A percentile compares a stretch with the other conserved stretches of the same genome.
Conservation (phyloP, 2,329 filamentous ascomycete genomes). For the Phaeosphaeriaceae sp. region DNA sequence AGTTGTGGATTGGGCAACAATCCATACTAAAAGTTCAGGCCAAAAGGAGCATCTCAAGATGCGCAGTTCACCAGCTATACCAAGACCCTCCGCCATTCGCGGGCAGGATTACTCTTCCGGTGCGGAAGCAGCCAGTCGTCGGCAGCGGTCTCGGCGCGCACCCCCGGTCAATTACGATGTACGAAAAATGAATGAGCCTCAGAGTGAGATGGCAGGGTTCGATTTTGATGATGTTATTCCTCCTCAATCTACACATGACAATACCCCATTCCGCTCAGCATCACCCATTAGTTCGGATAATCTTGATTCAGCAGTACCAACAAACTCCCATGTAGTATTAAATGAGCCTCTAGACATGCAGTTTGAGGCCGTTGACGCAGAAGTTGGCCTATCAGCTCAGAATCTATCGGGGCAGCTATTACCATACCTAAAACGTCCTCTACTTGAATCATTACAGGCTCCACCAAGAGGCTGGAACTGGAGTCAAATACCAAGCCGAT, state of each 20-base stretch:
- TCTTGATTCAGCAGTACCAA: constrained; percentile 10
- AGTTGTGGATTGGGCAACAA: constrained; percentile 26
- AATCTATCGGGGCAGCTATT: constrained; percentile 1
- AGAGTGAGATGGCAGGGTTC: not conserved
- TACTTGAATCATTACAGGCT: constrained; percentile 25
- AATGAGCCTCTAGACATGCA: constrained; percentile 26
- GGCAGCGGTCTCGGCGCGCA: constrained; percentile 28
- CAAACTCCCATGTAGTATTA: constrained; percentile 18
- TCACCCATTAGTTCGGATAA: constrained; percentile 23
- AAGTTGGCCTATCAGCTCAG: constrained; percentile 17
- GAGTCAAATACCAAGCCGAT: constrained; percentile 27
- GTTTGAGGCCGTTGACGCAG: constrained; percentile 28
- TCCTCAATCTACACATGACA: not conserved
- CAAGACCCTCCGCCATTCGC: constrained; percentile 1
- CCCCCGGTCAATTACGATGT: constrained; percentile 37
- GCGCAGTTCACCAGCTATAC: not conserved
- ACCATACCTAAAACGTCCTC: constrained; percentile 36
- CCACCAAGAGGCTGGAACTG: constrained; percentile 25
- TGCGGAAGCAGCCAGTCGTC: constrained; percentile 18
- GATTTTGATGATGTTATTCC: constrained; percentile 8
- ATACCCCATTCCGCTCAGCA: constrained; percentile 10
- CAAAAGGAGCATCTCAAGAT: constrained; percentile 3
- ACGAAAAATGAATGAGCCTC: constrained; percentile 17
- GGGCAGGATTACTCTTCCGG: constrained; percentile 28
- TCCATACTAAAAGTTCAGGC: constrained; percentile 15